A percentile compares a stretch with the other conserved stretches of the same genome.
These are phyloP conservation scores for Fusarium albidum DNA, from an alignment of 2,329 filamentous ascomycete species.

Conservation along the genomic window DNA sequence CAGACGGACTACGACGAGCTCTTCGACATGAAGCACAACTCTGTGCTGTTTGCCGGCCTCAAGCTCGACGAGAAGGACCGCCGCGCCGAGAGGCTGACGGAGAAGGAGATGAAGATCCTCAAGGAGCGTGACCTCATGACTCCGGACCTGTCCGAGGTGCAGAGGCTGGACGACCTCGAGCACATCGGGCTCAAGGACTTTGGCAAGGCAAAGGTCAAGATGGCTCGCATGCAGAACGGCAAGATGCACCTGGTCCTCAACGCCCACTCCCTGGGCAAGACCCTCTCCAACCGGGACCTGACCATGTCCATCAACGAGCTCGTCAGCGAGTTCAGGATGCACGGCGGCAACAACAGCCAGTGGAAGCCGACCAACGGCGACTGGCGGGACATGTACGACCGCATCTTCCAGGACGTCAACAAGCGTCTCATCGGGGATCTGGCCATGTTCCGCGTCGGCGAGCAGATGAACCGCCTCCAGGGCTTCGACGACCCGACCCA, in stretches of 20 bases:
- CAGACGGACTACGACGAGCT: constrained; percentile 58
- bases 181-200: constrained; percentile 51
- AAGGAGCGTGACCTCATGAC: constrained; percentile 52
- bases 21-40: constrained; percentile 54
- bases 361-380: constrained; percentile 51
- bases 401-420: constrained; percentile 44
- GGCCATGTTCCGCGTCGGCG: constrained; percentile 39
- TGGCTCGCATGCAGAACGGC: constrained; percentile 54
- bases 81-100: constrained; percentile 46
- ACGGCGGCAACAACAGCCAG: constrained; percentile 39
- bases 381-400: constrained; percentile 52
- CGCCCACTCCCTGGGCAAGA: constrained; percentile 45
- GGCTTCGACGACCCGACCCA: constrained; percentile 54
- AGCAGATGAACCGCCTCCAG: constrained; percentile 22
- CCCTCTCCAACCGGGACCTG: constrained; percentile 49
- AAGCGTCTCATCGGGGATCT: constrained; percentile 45
- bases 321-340: constrained; percentile 47
- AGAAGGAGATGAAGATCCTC: constrained; percentile 52
- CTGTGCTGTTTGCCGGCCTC: constrained; percentile 53
- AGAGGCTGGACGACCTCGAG: constrained; percentile 50
- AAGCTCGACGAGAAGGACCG: constrained; percentile 50
- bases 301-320: constrained; percentile 53
- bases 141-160: constrained; percentile 52
- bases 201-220: constrained; percentile 47
- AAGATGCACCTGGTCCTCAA: constrained; percentile 53